Base-by-base conservation (phyloP, 2,329 filamentous ascomycete genomes). In the Lomentospora prolificans region DNA sequence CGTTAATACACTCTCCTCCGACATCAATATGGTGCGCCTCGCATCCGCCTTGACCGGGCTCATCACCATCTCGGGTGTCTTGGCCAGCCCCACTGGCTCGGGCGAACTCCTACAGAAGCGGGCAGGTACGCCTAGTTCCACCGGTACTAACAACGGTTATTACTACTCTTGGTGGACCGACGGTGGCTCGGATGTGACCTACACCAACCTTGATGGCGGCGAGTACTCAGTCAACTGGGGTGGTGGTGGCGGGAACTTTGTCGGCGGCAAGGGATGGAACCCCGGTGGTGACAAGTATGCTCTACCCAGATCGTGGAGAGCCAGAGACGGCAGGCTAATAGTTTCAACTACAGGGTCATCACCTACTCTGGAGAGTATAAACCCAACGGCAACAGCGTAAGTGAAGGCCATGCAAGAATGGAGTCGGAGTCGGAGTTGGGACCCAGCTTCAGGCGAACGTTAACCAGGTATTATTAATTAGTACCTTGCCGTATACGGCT, bases 201-300 rank as follows among this genome's bases (percentile, higher is more conserved):
- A 77, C 64, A 73, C 62, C 55, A 78, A 78, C 62, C 68, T 68
- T 1, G 61, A 62, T 4, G 68, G 60, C 2, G 75, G 75, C 1
- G 61, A 66, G 28, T 80, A 79, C 67, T 70, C 61, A 19, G 68
- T 75, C 0, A 62, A 60, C 31, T 81, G 77, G 78, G 48, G 48
- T 14, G 44, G 44, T 8, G 44, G 44, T 25, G 44, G 44, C 44
- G 77, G 76, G 31, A 79, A 81, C 69, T 76, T 80, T 51, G 78
- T 80, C 31, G 77, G 70, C 57, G 80, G 80, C 36, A 82, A 81
- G 66, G 80, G 80, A 33, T 82, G 79, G 78, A 74, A 75, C 56
- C 73, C 77, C 17, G 79, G 78, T 53, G 69, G 65, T 57, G 65
- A 69, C 27, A 70, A 75, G 76, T 80, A 71, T 57, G 68, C 58